Percentiles rank a stretch among this genome's conserved stretches.
phyloP scores from a whole-genome alignment of 2,329 filamentous ascomycete species.

The Aspergillus ustus region DNA sequence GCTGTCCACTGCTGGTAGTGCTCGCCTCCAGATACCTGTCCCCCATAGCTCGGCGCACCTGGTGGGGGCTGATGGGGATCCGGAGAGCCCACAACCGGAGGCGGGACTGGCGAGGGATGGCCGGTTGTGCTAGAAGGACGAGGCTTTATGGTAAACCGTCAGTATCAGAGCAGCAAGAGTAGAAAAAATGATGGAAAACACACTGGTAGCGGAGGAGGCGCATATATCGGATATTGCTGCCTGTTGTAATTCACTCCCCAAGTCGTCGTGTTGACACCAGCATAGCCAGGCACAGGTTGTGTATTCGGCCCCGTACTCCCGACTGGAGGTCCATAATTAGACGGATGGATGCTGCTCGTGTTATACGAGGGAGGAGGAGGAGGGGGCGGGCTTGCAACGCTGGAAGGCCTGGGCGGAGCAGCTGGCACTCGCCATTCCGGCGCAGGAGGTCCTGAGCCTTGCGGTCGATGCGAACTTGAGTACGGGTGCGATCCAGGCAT shows the following conservation, averaged over 20 bases:
- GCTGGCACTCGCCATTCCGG: constrained; percentile 44
- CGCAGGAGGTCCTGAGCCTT: constrained; percentile 31
- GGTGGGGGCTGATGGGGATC: constrained; percentile 26
- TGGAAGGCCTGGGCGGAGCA: constrained; percentile 25
- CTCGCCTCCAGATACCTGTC: constrained; percentile 13
- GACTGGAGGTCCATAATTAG: constrained; percentile 33
- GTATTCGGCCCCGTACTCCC: constrained; percentile 15
- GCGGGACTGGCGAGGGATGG: constrained; percentile 23
- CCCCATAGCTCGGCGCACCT: constrained; percentile 25
- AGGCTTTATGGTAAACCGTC: constrained; percentile 32
- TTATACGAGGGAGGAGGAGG: constrained; percentile 37
- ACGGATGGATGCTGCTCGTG: constrained; percentile 35
- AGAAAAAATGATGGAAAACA: constrained; percentile 19
- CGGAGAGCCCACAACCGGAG: constrained; percentile 24
- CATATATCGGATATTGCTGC: constrained; percentile 30
- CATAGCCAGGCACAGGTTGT: constrained; percentile 24
- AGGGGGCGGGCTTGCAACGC: constrained; percentile 27
- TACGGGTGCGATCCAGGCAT: constrained; percentile 43
- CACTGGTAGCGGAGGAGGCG: constrained; percentile 45
- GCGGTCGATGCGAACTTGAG: constrained; percentile 30
- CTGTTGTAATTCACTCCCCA: constrained; percentile 53
- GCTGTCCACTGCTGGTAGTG: constrained; percentile 28
- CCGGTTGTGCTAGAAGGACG: constrained; percentile 39
- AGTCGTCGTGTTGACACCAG: constrained; percentile 37
- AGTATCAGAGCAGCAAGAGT: constrained; percentile 11